Percentiles rank a stretch among this genome's conserved stretches.
These are phyloP conservation scores for Zopfia rhizophila DNA, from an alignment of 2,329 filamentous ascomycete species.

Conservation along the genomic window DNA sequence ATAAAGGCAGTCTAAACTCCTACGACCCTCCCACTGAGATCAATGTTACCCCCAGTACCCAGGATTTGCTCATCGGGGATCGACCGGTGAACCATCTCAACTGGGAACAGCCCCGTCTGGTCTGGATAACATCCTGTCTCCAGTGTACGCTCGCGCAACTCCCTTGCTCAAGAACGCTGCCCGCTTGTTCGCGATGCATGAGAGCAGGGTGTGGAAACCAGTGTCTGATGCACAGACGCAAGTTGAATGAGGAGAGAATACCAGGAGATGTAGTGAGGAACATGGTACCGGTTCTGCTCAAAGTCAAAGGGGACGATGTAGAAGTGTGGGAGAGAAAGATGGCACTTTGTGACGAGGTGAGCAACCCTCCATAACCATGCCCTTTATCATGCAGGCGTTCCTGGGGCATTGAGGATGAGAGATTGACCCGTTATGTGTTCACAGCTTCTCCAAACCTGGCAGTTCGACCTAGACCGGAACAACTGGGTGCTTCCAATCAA, in stretches of 20 bases:
- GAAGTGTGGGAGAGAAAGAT: constrained; percentile 28
- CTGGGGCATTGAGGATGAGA: too few species aligned
- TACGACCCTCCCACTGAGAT: constrained; percentile 2
- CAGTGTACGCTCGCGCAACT: constrained; percentile 40
- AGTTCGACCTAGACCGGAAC: constrained; percentile 21
- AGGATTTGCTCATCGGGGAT: background rate
- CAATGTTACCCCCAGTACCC: background rate
- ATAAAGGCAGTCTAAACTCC: constrained; percentile 1
- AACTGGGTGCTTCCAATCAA: constrained; percentile 41
- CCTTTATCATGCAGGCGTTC: too few species aligned
- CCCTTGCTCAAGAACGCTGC: constrained; percentile 40
- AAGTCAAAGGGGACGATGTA: constrained; percentile 24
- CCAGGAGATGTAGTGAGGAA: background rate
- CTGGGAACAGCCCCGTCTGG: constrained; percentile 16
- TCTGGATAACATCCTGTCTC: constrained; percentile 40
- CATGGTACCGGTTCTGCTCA: constrained; percentile 29
- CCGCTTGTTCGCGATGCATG: constrained; percentile 39
- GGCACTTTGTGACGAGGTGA: constrained; percentile 17
- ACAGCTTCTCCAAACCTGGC: constrained; percentile 26
- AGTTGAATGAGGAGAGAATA: constrained; percentile 22
- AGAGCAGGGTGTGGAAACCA: constrained; percentile 23
- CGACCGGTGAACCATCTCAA: constrained; percentile 1
- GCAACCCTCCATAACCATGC: too few species aligned
- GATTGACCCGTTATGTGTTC: too few species aligned
- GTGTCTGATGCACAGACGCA: constrained; percentile 39